Evolutionary conservation across 768 basidiomycete genomes (phyloP), one percentile per base, ranked within the genome.

Genomic region (Cyclocybe cylindracea): DNA sequence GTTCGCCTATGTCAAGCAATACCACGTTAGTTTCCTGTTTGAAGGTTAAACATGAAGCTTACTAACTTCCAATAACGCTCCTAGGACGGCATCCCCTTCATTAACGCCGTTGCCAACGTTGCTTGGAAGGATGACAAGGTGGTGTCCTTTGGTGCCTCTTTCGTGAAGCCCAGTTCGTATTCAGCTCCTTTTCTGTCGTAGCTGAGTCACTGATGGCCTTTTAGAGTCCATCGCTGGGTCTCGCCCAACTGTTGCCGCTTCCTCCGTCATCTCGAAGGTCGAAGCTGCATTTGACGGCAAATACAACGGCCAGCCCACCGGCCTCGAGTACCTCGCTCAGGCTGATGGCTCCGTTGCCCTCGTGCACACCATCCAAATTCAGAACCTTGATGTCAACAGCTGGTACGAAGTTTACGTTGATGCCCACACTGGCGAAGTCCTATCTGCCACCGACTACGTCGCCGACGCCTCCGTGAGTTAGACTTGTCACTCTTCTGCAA

Each of bases 381-480:
- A 61, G 50, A 66, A 67, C 51, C 51, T 57, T 33, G 46, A 52
- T 1, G 52, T 54, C 2, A 61, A 75, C 42, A 70, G 71, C n/a
- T 83, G 78, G 79, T 75, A 74, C 54, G 80, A 84, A 65, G 81
- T 79, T 1, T 80, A 78, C 53, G 74, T 83, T 47, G 81, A 83
- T 50, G 81, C 77, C 10, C 75, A 77, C 49, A 65, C 70, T 29
- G 76, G 77, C 7, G 70, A 76, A 41, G 58, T 83, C 43, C 59
- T 78, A 13, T 69, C 74, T 18, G 69, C 78, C 29, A 77, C 78
- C 47, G 78, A 84, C 59, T 83, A 80, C 61, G 79, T 74, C n/a
- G 64, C 71, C 41, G 60, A 73, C 51, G 70, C 72, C 16, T 70
- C 76, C 16, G 71, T 73, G 43, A 56, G 71, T 62, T 18, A 43